phyloP scores from a whole-genome alignment of 192 early-diverging fungal species.

The Umbelopsis sp. region DNA sequence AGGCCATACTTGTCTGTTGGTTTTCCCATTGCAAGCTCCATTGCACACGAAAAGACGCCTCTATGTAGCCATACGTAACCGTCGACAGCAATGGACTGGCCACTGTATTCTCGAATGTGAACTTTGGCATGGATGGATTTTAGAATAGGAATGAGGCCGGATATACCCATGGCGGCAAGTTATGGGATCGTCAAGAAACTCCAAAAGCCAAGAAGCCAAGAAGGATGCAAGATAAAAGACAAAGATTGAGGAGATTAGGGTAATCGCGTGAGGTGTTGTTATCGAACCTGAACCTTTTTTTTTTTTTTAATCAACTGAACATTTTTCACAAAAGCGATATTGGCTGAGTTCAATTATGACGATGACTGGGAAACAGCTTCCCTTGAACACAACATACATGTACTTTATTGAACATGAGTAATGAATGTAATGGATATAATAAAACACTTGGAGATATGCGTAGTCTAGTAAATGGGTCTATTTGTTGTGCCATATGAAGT shows the following conservation, averaged over 20 bases:
- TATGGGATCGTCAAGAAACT: neutral
- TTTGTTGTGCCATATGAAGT: constrained; percentile 85
- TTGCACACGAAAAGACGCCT: constrained; percentile 83
- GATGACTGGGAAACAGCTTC: too few relatives aligned
- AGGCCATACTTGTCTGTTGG: constrained; percentile 65
- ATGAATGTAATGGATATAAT: constrained; percentile 1
- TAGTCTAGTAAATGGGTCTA: constrained; percentile 32
- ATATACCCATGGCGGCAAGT: constrained; percentile 79
- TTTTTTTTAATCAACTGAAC: neutral
- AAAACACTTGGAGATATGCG: neutral
- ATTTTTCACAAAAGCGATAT: neutral
- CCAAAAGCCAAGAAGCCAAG: neutral
- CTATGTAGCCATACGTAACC: constrained; percentile 96
- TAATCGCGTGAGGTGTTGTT: neutral
- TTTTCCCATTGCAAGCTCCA: constrained; percentile 71
- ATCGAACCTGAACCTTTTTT: neutral
- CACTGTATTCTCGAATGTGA: constrained; percentile 72
- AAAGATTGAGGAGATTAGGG: neutral
- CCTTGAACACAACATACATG: too few relatives aligned
- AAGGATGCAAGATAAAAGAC: neutral
- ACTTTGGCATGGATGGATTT: constrained; percentile 70
- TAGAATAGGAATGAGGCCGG: constrained; percentile 80
- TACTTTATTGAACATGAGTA: neutral
- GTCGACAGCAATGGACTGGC: constrained; percentile 82
- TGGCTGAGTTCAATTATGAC: neutral